Evolutionary conservation across 768 basidiomycete species (phyloP).

Genomic region (Suillus subalutaceus): DNA sequence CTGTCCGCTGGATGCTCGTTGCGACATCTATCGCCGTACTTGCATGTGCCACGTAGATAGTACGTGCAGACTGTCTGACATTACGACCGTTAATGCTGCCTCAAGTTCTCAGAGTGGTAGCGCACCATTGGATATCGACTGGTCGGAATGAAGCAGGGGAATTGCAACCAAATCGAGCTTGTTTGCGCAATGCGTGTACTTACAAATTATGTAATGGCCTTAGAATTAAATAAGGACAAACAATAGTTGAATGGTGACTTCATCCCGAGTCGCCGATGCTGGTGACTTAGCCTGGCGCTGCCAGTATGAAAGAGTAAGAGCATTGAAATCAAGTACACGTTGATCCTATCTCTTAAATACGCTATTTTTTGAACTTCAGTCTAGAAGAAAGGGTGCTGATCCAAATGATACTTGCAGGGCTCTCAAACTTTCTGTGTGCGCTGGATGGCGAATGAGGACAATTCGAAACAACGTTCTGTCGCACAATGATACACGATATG

Average conservation of each 20-base stretch:
- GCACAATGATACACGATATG: background rate
- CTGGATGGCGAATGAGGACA: background rate
- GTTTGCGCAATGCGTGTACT: slow-evolving; percentile 14
- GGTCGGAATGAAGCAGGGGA: background rate
- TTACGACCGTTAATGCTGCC: slow-evolving; percentile 1
- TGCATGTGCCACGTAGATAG: slow-evolving; percentile 65
- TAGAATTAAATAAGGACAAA: slow-evolving; percentile 23
- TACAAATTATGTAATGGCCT: slow-evolving; percentile 15
- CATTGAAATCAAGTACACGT: too few species aligned
- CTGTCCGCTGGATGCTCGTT: slow-evolving; percentile 60
- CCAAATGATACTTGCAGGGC: background rate
- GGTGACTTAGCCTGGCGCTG: too few species aligned
- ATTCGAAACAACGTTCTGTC: background rate
- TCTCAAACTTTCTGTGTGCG: background rate
- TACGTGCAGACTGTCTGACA: slow-evolving; percentile 60
- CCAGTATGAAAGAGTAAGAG: too few species aligned
- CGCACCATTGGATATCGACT: slow-evolving; percentile 1
- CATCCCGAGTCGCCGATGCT: too few species aligned
- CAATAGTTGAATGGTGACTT: background rate
- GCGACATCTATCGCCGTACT: slow-evolving; percentile 64
- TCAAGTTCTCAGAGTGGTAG: background rate
- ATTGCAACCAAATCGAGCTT: background rate
- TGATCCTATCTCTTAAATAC: background rate
- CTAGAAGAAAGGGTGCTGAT: background rate
- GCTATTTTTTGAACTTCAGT: background rate